These are phyloP conservation scores for Brassica balearica DNA, from an alignment of 441 rosid genomes.

Conservation along the genomic window DNA sequence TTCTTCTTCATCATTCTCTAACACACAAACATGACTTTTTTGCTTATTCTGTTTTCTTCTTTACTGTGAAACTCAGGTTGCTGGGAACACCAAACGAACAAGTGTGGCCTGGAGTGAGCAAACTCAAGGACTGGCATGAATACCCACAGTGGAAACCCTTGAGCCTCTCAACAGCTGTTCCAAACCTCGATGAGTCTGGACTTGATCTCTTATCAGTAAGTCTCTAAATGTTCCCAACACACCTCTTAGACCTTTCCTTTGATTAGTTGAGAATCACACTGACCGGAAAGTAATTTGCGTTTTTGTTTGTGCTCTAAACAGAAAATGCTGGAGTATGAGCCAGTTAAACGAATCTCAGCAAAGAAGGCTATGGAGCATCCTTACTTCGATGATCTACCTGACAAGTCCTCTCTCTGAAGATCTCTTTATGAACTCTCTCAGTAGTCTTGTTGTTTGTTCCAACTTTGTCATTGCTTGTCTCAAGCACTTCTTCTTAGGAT, in stretches of 20 bases:
- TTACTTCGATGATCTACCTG: slow-evolving; percentile 73
- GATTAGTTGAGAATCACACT: slow-evolving; percentile 18
- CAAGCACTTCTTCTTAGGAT: slow-evolving; percentile 44
- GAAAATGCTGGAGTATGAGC: slow-evolving; percentile 95
- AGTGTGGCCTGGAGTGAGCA: slow-evolving; percentile 97
- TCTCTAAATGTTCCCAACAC: slow-evolving; percentile 15
- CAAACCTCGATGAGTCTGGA: slow-evolving; percentile 74
- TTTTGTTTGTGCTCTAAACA: slow-evolving; percentile 46
- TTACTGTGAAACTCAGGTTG: slow-evolving; percentile 55
- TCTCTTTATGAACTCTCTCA: slow-evolving; percentile 13
- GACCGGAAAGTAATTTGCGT: slow-evolving; percentile 8
- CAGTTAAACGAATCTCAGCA: slow-evolving; percentile 86
- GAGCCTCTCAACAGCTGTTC: slow-evolving; percentile 70
- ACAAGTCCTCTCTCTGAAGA: slow-evolving; percentile 64
- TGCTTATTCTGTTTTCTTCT: slow-evolving; percentile 3
- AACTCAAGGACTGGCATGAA: slow-evolving; percentile 93
- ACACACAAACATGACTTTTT: not conserved
- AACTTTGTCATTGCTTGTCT: slow-evolving; percentile 42
- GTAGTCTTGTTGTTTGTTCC: slow-evolving; percentile 28
- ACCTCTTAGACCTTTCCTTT: slow-evolving; percentile 22
- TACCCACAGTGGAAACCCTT: slow-evolving; percentile 96
- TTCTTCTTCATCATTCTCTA: not conserved
- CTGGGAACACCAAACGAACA: slow-evolving; percentile 94
- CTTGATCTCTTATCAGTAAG: slow-evolving; percentile 81
- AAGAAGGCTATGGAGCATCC: slow-evolving; percentile 98